These are phyloP conservation scores for Colletotrichum lini DNA, from an alignment of 2,329 filamentous ascomycete species.

Conservation along the genomic window DNA sequence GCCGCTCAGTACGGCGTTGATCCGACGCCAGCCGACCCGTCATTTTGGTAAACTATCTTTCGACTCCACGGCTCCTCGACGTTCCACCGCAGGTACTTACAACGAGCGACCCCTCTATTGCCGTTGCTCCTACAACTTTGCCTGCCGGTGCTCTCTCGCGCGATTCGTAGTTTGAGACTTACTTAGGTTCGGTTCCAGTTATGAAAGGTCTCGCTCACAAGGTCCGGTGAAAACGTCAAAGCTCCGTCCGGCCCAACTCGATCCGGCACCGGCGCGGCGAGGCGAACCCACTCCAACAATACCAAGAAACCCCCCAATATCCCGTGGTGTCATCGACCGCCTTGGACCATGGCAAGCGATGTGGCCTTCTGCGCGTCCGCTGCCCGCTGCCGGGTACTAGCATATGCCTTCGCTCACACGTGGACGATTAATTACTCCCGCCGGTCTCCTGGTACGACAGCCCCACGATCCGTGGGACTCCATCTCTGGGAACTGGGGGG, in stretches of 20 bases:
- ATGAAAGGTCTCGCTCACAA: conserved; percentile 5
- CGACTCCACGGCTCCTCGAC: conserved; percentile 23
- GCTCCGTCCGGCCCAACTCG: conserved; percentile 22
- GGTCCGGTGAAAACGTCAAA: conserved; percentile 11
- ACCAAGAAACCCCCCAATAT: conserved; percentile 2
- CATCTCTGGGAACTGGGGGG: conserved; percentile 19
- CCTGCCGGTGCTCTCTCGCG: neutral
- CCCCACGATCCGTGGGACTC: conserved; percentile 30
- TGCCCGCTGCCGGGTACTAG: conserved; percentile 13
- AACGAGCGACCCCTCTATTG: conserved; percentile 3
- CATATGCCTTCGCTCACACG: conserved; percentile 29
- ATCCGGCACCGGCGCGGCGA: conserved; percentile 25
- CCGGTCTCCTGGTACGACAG: conserved; percentile 27
- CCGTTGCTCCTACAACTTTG: neutral
- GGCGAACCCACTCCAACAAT: neutral
- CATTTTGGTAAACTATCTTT: conserved; percentile 34
- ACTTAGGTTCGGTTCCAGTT: conserved; percentile 5
- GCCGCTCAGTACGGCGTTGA: conserved; percentile 9
- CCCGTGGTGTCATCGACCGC: neutral
- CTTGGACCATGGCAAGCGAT: conserved; percentile 4
- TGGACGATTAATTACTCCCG: conserved; percentile 34
- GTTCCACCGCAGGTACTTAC: conserved; percentile 21
- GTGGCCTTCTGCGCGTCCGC: conserved; percentile 12
- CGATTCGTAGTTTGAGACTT: conserved; percentile 15
- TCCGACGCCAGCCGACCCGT: conserved; percentile 25